These are phyloP conservation scores for Cladosporium cucumerinum DNA, from an alignment of 2,329 filamentous ascomycete genomes.

Conservation along the genomic window DNA sequence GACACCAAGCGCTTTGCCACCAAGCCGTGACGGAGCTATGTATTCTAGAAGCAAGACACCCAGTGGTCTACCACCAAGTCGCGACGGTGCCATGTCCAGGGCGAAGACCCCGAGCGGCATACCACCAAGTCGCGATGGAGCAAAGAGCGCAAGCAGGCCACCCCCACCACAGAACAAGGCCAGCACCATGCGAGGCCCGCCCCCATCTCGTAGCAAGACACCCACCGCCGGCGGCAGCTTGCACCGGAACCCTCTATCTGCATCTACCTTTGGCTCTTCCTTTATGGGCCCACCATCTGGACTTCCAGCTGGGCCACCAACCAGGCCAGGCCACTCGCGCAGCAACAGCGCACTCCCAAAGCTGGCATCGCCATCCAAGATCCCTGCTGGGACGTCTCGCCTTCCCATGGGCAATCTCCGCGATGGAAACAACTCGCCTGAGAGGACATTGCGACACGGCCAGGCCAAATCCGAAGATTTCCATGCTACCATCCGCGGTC, in stretches of 20 bases:
- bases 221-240: slow-evolving; percentile 36
- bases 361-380: slow-evolving; percentile 54
- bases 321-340: slow-evolving; percentile 18
- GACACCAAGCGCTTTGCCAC: slow-evolving; percentile 54
- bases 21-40: slow-evolving; percentile 23
- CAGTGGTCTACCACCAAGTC: neutral
- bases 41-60: neutral
- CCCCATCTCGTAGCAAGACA: slow-evolving; percentile 44
- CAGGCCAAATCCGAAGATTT: slow-evolving; percentile 39
- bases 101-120: slow-evolving; percentile 64
- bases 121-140: slow-evolving; percentile 26
- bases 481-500: slow-evolving; percentile 36
- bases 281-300: slow-evolving; percentile 35
- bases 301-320: slow-evolving; percentile 26
- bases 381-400: slow-evolving; percentile 49
- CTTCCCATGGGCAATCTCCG: slow-evolving; percentile 66
- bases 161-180: slow-evolving; percentile 30
- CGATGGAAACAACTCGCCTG: slow-evolving; percentile 75
- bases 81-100: slow-evolving; percentile 15
- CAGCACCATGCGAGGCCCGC: slow-evolving; percentile 42
- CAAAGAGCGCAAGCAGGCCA: slow-evolving; percentile 30
- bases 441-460: slow-evolving; percentile 55
- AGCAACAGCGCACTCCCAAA: slow-evolving; percentile 38
- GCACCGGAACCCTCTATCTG: slow-evolving; percentile 29
- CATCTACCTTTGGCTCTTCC: slow-evolving; percentile 25